Percentiles rank a stretch among this genome's conserved stretches.
These are phyloP conservation scores for Acidomyces sp. DNA, from an alignment of 495 filamentous ascomycete genomes.

Conservation along the genomic window DNA sequence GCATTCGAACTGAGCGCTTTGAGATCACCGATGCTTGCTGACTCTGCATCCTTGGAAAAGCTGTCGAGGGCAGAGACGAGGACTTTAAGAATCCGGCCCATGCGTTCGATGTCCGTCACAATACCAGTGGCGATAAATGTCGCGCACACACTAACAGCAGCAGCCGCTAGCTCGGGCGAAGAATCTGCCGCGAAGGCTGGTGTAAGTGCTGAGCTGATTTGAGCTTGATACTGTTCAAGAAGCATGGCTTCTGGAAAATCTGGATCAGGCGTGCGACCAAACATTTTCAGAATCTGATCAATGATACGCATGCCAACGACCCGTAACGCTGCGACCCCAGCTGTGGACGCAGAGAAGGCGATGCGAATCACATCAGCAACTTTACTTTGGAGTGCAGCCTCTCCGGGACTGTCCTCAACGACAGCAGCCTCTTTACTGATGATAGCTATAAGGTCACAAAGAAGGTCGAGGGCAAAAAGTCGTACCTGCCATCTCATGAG, in stretches of 20 bases:
- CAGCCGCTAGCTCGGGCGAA: constrained; percentile 84
- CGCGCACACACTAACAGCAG: constrained; percentile 95
- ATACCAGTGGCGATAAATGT: constrained; percentile 94
- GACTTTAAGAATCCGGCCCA: constrained; percentile 92
- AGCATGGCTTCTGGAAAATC: constrained; percentile 92
- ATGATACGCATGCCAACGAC: constrained; percentile 87
- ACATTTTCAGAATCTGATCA: constrained; percentile 84
- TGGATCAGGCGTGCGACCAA: constrained; percentile 88
- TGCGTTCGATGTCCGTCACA: constrained; percentile 91
- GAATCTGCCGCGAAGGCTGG: constrained; percentile 94
- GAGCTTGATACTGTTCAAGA: constrained; percentile 94
- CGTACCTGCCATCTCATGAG: constrained; percentile 90
- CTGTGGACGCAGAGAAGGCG: constrained; percentile 94
- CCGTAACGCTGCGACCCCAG: constrained; percentile 75
- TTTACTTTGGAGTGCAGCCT: constrained; percentile 62
- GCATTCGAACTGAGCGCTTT: constrained; percentile 91
- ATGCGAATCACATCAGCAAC: constrained; percentile 92
- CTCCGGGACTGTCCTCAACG: constrained; percentile 56
- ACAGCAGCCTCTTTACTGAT: constrained; percentile 58
- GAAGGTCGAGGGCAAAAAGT: constrained; percentile 81
- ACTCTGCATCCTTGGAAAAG: constrained; percentile 68
- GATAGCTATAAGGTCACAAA: constrained; percentile 69
- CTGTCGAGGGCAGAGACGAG: constrained; percentile 85
- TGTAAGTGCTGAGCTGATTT: constrained; percentile 91
- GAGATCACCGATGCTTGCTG: constrained; percentile 81